phyloP scores from a whole-genome alignment of 2,329 filamentous ascomycete genomes.

The Neonectria sp. region DNA sequence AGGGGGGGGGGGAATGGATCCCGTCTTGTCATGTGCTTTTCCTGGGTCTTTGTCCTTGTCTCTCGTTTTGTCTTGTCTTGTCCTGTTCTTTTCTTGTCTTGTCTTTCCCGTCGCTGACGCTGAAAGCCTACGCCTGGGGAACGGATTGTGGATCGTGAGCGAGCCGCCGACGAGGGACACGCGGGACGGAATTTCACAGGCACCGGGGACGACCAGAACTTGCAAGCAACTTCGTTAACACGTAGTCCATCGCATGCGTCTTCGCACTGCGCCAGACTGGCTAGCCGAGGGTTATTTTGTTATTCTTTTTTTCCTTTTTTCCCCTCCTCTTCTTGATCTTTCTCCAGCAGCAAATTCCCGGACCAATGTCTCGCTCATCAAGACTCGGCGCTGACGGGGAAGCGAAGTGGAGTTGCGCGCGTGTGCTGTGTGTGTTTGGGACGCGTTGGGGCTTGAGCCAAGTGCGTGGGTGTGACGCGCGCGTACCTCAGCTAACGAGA shows the following conservation, averaged over 20 bases:
- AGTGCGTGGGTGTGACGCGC: slow-evolving; percentile 24
- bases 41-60: neutral
- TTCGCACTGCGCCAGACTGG: neutral
- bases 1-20: neutral
- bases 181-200: slow-evolving; percentile 52
- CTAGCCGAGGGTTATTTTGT: neutral
- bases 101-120: slow-evolving; percentile 1
- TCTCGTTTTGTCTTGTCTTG: slow-evolving; percentile 1
- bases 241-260: neutral
- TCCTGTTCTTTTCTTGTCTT: slow-evolving; percentile 11
- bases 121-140: slow-evolving; percentile 1
- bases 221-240: neutral
- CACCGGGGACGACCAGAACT: slow-evolving; percentile 34
- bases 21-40: neutral
- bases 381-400: neutral
- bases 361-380: neutral
- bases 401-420: slow-evolving; percentile 14
- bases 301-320: neutral
- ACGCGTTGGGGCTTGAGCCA: slow-evolving; percentile 27
- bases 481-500: slow-evolving; percentile 13
- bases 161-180: slow-evolving; percentile 5
- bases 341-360: neutral
- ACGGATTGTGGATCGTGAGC: slow-evolving; percentile 3
- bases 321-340: too few relatives aligned
- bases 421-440: neutral